Evolutionary conservation across 2,329 filamentous ascomycete genomes (phyloP).

Genomic region (Samsoniella hepiali): DNA sequence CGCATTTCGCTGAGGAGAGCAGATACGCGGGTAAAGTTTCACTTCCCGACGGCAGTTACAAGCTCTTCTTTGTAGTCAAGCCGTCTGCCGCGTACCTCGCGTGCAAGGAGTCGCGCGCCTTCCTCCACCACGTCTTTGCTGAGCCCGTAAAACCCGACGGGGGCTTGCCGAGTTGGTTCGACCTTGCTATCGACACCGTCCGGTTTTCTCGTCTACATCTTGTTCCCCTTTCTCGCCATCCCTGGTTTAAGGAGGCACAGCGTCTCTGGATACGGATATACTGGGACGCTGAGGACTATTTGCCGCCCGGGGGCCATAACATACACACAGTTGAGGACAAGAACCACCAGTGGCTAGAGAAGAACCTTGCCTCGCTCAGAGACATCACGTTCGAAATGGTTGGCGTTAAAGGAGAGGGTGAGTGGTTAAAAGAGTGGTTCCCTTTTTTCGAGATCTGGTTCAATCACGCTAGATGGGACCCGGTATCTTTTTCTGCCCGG

Average conservation of each 20-base stretch:
- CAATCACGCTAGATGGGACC: neutral
- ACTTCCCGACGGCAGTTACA: slow-evolving; percentile 1
- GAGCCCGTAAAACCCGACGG: slow-evolving; percentile 5
- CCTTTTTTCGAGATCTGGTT: slow-evolving; percentile 4
- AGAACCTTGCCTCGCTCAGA: neutral
- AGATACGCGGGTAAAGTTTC: neutral
- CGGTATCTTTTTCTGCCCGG: neutral
- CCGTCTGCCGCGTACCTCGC: slow-evolving; percentile 10
- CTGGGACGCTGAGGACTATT: neutral
- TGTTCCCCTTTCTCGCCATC: neutral
- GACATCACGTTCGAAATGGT: slow-evolving; percentile 5
- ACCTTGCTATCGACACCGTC: slow-evolving; percentile 5
- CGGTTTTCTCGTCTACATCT: neutral
- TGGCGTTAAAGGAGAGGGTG: neutral
- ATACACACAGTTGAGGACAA: no score
- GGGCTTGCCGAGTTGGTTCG: slow-evolving; percentile 10
- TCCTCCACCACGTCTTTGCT: slow-evolving; percentile 11
- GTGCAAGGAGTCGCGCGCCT: slow-evolving; percentile 12
- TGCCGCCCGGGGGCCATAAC: no score
- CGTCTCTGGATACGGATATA: neutral
- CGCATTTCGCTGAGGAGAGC: neutral
- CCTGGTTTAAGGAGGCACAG: slow-evolving; percentile 6
- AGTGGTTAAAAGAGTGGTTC: neutral
- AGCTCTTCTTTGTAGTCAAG: slow-evolving; percentile 1
- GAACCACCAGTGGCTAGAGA: neutral